Conservation (phyloP, 805 yeast species). For the Candida loeiensis region DNA sequence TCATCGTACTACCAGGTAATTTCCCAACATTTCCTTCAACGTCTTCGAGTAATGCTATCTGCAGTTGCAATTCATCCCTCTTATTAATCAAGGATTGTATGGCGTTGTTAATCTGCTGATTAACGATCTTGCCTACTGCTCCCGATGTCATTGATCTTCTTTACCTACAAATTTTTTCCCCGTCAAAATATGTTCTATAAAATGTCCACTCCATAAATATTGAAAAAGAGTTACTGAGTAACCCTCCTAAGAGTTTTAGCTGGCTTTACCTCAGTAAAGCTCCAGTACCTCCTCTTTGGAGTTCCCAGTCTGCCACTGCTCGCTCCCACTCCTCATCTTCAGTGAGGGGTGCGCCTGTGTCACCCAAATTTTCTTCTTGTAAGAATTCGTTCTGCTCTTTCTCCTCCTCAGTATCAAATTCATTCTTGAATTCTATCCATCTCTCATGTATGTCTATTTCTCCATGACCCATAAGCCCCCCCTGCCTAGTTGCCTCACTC, state of each 20-base stretch:
- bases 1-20: slow-evolving; percentile 16
- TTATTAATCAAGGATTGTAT: background rate
- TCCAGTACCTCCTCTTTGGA: slow-evolving; percentile 19
- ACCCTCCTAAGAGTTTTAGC: too few species aligned
- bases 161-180: background rate
- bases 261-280: slow-evolving; percentile 49
- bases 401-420: slow-evolving; percentile 56
- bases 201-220: background rate
- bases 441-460: slow-evolving; percentile 84
- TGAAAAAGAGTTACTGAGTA: background rate
- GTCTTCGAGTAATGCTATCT: background rate
- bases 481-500: slow-evolving; percentile 92
- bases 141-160: background rate
- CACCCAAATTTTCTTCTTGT: slow-evolving; percentile 30
- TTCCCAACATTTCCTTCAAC: background rate
- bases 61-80: background rate
- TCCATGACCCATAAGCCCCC: slow-evolving; percentile 48
- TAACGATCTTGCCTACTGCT: background rate
- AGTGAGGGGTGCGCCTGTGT: slow-evolving; percentile 34
- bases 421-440: slow-evolving; percentile 84
- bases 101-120: background rate
- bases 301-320: slow-evolving; percentile 30
- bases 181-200: background rate
- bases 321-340: slow-evolving; percentile 71
- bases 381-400: slow-evolving; percentile 41